phyloP scores from a whole-genome alignment of 257 asterid genomes.

The Paraleonurus japonicus region DNA sequence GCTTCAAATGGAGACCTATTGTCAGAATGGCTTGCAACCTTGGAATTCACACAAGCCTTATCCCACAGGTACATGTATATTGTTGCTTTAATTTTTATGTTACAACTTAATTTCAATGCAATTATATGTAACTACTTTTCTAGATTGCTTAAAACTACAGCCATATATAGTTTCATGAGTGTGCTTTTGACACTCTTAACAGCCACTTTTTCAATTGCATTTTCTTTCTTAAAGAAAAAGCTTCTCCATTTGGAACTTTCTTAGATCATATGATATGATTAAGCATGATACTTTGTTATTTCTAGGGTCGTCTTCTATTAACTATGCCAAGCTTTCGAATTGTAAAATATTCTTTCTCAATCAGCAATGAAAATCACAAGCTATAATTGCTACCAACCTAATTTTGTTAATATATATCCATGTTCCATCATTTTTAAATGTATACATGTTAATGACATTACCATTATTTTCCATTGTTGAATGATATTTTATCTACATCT shows the following conservation, averaged over 20 bases:
- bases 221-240: conserved; percentile 14
- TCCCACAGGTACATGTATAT: conserved; percentile 58
- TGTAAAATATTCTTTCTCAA: conserved; percentile 13
- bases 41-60: conserved; percentile 75
- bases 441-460: neutral
- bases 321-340: neutral
- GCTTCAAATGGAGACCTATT: conserved; percentile 80
- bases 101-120: neutral
- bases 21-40: conserved; percentile 80
- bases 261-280: neutral
- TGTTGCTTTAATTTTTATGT: neutral
- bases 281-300: conserved; percentile 24
- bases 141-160: conserved; percentile 13
- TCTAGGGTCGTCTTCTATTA: neutral
- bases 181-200: neutral
- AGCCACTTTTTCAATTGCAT: neutral
- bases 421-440: neutral
- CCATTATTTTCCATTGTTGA: neutral
- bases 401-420: neutral
- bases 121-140: neutral
- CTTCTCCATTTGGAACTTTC: neutral
- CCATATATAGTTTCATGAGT: conserved; percentile 15
- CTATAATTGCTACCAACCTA: neutral
- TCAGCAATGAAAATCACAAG: neutral
- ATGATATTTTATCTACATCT: neutral